These are phyloP conservation scores for Astragalus membranaceus DNA, from an alignment of 306 rosid genomes.

Conservation along the genomic window DNA sequence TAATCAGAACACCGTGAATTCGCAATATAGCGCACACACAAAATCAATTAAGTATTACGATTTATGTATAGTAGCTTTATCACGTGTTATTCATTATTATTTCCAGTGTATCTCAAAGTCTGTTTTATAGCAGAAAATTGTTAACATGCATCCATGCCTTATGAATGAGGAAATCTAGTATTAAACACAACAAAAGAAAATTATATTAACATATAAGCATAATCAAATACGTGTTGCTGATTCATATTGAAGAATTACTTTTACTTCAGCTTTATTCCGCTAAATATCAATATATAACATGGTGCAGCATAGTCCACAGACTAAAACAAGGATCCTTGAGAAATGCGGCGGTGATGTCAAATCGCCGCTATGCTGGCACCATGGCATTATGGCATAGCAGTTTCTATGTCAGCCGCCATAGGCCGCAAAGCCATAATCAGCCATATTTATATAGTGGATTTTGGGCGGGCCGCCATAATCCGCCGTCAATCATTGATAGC, in stretches of 20 bases:
- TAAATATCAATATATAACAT: not conserved
- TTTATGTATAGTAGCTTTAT: not conserved
- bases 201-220: not conserved
- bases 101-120: not conserved
- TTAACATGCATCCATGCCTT: not conserved
- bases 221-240: not conserved
- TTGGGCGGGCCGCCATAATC: too few species aligned
- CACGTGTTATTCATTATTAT: not conserved
- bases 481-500: too few species aligned
- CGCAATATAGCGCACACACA: not conserved
- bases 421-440: too few species aligned
- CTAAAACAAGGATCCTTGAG: slow-evolving; percentile 6
- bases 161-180: not conserved
- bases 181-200: not conserved
- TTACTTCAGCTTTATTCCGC: not conserved
- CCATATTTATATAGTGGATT: too few species aligned
- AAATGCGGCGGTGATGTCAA: not conserved
- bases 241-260: not conserved
- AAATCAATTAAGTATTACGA: not conserved
- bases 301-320: not conserved
- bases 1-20: slow-evolving; percentile 9
- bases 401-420: too few species aligned
- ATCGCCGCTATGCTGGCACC: too few species aligned
- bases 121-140: not conserved
- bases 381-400: too few species aligned